A percentile compares a stretch with the other conserved stretches of the same genome.
phyloP scores from a whole-genome alignment of 2,329 filamentous ascomycete species.

The Nigrospora oryzae region DNA sequence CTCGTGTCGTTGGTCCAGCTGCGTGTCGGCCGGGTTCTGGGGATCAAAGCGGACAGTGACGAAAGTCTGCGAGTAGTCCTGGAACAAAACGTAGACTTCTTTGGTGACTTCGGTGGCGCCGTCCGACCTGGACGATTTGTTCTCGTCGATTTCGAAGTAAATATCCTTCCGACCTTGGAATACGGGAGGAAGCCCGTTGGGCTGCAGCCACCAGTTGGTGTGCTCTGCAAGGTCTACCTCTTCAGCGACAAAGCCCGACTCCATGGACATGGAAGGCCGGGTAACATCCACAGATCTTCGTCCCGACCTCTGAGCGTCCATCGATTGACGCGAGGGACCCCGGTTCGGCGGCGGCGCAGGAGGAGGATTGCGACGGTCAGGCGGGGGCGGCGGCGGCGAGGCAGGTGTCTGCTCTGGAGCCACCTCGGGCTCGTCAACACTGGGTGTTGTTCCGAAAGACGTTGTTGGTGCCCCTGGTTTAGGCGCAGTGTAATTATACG shows the following conservation, averaged over 20 bases:
- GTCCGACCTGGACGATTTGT: slow-evolving; percentile 58
- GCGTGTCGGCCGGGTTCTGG: slow-evolving; percentile 62
- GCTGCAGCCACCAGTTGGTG: slow-evolving; percentile 81
- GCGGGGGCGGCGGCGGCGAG: slow-evolving; percentile 33
- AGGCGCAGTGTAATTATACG: slow-evolving; percentile 45
- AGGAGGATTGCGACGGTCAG: slow-evolving; percentile 36
- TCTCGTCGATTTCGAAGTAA: slow-evolving; percentile 74
- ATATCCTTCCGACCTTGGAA: slow-evolving; percentile 80
- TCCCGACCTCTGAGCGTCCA: slow-evolving; percentile 50
- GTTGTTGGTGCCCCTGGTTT: slow-evolving; percentile 13
- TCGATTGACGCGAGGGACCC: slow-evolving; percentile 45
- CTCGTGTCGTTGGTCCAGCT: slow-evolving; percentile 80
- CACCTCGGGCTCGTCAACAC: slow-evolving; percentile 36
- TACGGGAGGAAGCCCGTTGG: slow-evolving; percentile 69
- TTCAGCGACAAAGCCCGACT: slow-evolving; percentile 77
- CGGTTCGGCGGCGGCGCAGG: slow-evolving; percentile 27
- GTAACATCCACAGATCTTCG: slow-evolving; percentile 65
- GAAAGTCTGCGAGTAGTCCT: slow-evolving; percentile 93
- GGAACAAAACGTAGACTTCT: slow-evolving; percentile 79
- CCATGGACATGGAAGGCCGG: slow-evolving; percentile 59
- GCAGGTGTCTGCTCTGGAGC: slow-evolving; percentile 39
- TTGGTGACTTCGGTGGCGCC: slow-evolving; percentile 67
- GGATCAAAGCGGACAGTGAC: slow-evolving; percentile 74
- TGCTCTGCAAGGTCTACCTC: slow-evolving; percentile 72
- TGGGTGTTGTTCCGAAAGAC: slow-evolving; percentile 25